Evolutionary conservation across 2,329 filamentous ascomycete genomes (phyloP).

Genomic region (Blastomyces emzantsi): DNA sequence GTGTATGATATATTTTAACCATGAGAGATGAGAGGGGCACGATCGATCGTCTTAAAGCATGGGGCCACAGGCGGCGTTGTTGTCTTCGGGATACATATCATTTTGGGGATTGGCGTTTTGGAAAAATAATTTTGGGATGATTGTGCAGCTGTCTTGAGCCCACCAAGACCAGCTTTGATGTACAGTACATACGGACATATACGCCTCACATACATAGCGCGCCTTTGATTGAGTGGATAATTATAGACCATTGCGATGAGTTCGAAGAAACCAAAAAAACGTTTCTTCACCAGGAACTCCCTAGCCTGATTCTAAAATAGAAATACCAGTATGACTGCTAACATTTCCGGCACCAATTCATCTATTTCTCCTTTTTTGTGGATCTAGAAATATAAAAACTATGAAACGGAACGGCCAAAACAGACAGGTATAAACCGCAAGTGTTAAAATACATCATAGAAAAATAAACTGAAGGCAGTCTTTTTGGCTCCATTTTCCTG

Average conservation of each 20-base stretch:
- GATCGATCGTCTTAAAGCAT: background rate
- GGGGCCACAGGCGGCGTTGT: background rate
- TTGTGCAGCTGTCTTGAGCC: background rate
- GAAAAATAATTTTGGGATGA: background rate
- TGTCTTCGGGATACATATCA: background rate
- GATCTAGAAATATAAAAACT: background rate
- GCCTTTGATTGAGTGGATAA: background rate
- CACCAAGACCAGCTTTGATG: background rate
- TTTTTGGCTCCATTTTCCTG: background rate
- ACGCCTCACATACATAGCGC: background rate
- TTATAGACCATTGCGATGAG: background rate
- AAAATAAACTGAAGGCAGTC: background rate
- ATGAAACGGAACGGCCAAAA: background rate
- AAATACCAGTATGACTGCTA: background rate
- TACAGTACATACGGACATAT: background rate
- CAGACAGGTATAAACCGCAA: background rate
- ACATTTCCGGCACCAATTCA: background rate
- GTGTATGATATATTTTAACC: background rate
- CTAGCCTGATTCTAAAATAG: background rate
- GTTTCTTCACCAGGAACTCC: background rate
- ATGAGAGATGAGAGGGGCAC: background rate
- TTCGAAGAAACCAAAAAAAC: background rate
- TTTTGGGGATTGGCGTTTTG: slow-evolving; percentile 5
- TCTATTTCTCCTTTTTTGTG: background rate
- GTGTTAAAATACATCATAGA: slow-evolving; percentile 1